Base-by-base conservation (phyloP, 1,139 yeast genomes). In the Yamadazyma blattariae region DNA sequence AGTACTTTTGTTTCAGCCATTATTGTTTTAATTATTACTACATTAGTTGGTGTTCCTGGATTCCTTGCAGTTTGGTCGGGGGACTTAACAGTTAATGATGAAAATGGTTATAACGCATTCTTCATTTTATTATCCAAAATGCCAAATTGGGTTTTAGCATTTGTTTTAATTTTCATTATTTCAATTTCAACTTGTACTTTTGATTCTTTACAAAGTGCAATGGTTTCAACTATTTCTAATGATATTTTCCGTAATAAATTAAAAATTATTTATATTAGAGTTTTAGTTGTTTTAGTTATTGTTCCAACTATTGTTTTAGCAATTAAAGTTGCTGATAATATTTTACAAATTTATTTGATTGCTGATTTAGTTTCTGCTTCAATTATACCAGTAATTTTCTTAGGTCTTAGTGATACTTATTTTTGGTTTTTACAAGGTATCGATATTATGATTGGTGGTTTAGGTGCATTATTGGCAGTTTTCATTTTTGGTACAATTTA, bases 1-100 rank as follows among this genome's bases (percentile, higher is more conserved):
- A 95, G 95, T 16, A 78, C 90, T 36, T 67, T 80, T 2, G 62
- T 89, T 41, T 95, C 96, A 1, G 74, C 92, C 0, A 54, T 84
- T 39, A 73, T 84, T 25, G 67, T 81, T 29, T 77, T 84, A 39
- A 66, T 70, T 15, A 71, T 88, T 40, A 76, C 82, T 46, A 76
- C 86, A 1, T 70, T 88, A 33, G 79, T 84, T 34, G 97, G 97
- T 20, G 69, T 79, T 33, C 77, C 96, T 2, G 97, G 97, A 5
- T 72, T 90, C 46, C 59, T 89, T 37, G 96, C 95, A 2, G 96
- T 86, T 16, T 90, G 97, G 97, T 77, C 88, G 2, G 94, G 94
- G 1, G 75, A 80, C 43, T 63, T 85, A 44, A 60, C 57, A 10
- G 76, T 80, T n/a, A 75, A 72, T 18, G 86, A 79, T 53, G 72